Base-by-base conservation (phyloP, 139 green algal genomes). In the Tetradesmus lagerheimii region DNA sequence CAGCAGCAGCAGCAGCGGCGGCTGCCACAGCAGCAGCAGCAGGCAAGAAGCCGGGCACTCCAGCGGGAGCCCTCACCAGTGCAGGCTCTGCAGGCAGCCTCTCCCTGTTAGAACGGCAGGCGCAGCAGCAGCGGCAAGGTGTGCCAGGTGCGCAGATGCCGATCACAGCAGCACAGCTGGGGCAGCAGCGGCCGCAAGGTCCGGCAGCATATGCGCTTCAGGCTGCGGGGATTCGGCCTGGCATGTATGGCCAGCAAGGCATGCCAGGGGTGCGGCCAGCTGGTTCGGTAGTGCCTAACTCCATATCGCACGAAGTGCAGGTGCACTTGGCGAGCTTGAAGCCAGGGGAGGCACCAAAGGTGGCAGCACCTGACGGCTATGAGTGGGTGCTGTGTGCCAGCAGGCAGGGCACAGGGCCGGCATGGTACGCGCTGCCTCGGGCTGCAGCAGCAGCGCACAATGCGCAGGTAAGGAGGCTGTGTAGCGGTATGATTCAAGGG, bases 341-440 rank as follows among this genome's bases (percentile, higher is more conserved):
- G 83, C 57, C 64, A 11, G 64, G 64, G 20, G 83, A 88, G 38
- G 47, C 38, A 16, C 83, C 83, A 6, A 38, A 53, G 29, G 8
- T 80, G 1, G 57, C 75, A 25, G 37, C 78, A 57, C 83, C 83
- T 20, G 64, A 62, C 25, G 39, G 47, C 31, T 66, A 57, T 57
- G 83, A 88, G 64, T 88, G 83, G 83, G 38, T 88, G 64, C 83
- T 67, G 64, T 88, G 83, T 27, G 12, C 75, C 35, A 29, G 27
- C 27, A 80, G 35, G 83, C 64, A 88, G 20, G 83, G 83, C 2
- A 31, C 57, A 31, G 57, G 57, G 23, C 64, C 83, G 25, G 43
- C 29, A n/a, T 88, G 83, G 83, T 84, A 64, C 39, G 78, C 78
- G 11, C 14, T 62, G 71, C 37, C 64, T 1, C 27, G 45, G 38